Base-by-base conservation (phyloP, 2,329 filamentous ascomycete genomes). In the Fusarium dlaminii region DNA sequence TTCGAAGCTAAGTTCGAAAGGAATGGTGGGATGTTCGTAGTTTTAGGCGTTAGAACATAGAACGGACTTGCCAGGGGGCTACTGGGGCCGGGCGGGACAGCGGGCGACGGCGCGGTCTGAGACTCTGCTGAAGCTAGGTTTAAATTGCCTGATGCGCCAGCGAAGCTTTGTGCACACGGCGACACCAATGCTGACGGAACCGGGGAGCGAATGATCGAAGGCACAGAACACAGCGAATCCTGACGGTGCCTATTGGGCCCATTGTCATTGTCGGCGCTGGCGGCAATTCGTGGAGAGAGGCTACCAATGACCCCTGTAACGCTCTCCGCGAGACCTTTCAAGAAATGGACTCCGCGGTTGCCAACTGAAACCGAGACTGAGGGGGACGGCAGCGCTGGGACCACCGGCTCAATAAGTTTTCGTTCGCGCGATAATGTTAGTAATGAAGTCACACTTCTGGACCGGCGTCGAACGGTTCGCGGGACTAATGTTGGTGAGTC, bases 31-130 rank as follows among this genome's bases (percentile, higher is more conserved):
- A 80, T 75, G 63, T 79, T 81, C 66, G 75, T 66, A 43, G 75
- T 72, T 67, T 79, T 81, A 34, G 80, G 78, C 58, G 74, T 78
- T 59, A 81, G 73, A 62, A 72, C 75, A 46, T 79, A 78, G 32
- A 73, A 69, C 36, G 79, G 73, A 48, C 70, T 72, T 22, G 63
- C 48, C 30, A 72, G 54, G 70, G 73, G 73, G 63, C 70, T 75
- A 55, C 70, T 72, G 42, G 72, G 74, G 56, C 78, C 67, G 30
- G 74, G 69, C 55, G 71, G 78, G 57, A 78, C 45, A 54, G 74
- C 74, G 48, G 76, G 75, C 55, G 73, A 77, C 56, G 76, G 76
- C 58, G 71, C 66, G 45, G 58, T 72, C 46, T 51, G 51, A 52
- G 57, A 52, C 18, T 48, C 61, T 60, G 70, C 63, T 57, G 70